Percentiles rank a stretch among this genome's conserved stretches.
Conservation (phyloP, 2,329 filamentous ascomycete species). For the Aspergillus candidus region DNA sequence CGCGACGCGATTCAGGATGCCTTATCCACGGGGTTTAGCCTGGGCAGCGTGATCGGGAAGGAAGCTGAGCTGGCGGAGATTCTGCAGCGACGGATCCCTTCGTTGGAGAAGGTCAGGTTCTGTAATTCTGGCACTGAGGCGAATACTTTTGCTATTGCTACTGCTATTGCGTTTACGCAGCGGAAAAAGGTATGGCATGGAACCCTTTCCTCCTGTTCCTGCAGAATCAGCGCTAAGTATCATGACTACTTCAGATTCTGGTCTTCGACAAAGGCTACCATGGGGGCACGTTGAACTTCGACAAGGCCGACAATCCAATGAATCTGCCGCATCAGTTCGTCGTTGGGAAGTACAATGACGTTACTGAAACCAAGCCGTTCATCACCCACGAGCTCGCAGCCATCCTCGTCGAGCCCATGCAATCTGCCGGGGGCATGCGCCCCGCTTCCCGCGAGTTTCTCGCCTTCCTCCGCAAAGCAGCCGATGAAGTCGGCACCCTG, state of each 20-base stretch:
- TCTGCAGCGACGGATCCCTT: slow-evolving; percentile 49
- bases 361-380: slow-evolving; percentile 36
- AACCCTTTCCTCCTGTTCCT: background rate
- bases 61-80: slow-evolving; percentile 49
- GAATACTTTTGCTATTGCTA: slow-evolving; percentile 54
- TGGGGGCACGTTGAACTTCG: slow-evolving; percentile 49
- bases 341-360: slow-evolving; percentile 57
- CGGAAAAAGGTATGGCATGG: slow-evolving; percentile 31
- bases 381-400: slow-evolving; percentile 50
- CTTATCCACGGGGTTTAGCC: slow-evolving; percentile 47
- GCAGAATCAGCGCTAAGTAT: background rate
- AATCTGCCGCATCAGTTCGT: slow-evolving; percentile 55
- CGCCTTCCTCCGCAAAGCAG: slow-evolving; percentile 43
- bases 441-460: slow-evolving; percentile 49
- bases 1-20: slow-evolving; percentile 43
- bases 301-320: slow-evolving; percentile 13
- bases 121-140: slow-evolving; percentile 63
- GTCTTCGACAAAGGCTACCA: slow-evolving; percentile 51
- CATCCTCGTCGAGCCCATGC: slow-evolving; percentile 62
- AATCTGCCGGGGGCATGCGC: slow-evolving; percentile 57
- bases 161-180: slow-evolving; percentile 45
- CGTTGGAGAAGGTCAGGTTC: slow-evolving; percentile 54
- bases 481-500: slow-evolving; percentile 47
- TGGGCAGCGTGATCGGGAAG: slow-evolving; percentile 48
- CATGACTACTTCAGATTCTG: slow-evolving; percentile 28